Percentiles rank a stretch among this genome's conserved stretches.
These are phyloP conservation scores for Stachybotrys chartarum DNA, from an alignment of 2,329 filamentous ascomycete species.

Conservation along the genomic window DNA sequence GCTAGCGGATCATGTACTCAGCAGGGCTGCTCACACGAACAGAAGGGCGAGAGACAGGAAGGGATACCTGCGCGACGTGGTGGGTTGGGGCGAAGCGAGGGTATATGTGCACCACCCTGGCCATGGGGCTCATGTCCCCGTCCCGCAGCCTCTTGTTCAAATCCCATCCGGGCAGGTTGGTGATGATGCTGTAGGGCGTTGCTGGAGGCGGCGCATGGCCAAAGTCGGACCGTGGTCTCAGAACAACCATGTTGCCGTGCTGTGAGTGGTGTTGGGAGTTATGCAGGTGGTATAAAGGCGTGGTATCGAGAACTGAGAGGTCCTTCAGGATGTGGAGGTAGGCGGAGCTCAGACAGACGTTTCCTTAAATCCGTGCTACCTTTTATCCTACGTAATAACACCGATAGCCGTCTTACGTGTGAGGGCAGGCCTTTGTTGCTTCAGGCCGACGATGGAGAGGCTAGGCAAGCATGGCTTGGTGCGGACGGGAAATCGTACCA, in stretches of 20 bases:
- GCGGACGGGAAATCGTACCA: too few species aligned
- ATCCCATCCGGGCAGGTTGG: conserved; percentile 37
- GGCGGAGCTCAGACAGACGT: too few species aligned
- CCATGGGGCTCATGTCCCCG: conserved; percentile 28
- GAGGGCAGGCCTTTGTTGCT: too few species aligned
- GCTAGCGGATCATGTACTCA: conserved; percentile 13
- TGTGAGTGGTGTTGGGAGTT: neutral
- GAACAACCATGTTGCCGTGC: conserved; percentile 22
- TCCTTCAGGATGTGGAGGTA: too few species aligned
- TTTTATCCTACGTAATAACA: too few species aligned
- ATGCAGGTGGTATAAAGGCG: too few species aligned
- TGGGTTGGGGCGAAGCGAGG: conserved; percentile 38
- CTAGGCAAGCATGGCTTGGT: too few species aligned
- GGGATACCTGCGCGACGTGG: conserved; percentile 21
- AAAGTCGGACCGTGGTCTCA: conserved; percentile 29
- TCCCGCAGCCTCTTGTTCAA: conserved; percentile 29
- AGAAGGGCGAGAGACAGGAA: neutral
- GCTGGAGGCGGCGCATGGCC: conserved; percentile 40
- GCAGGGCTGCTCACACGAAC: neutral
- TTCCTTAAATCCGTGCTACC: too few species aligned
- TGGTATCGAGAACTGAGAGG: too few species aligned
- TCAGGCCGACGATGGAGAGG: too few species aligned
- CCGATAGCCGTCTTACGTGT: too few species aligned
- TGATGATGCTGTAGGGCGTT: conserved; percentile 38
- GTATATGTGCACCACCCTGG: conserved; percentile 33